These are phyloP conservation scores for Mallotus nudiflorus DNA, from an alignment of 345 rosid genomes.

Conservation along the genomic window DNA sequence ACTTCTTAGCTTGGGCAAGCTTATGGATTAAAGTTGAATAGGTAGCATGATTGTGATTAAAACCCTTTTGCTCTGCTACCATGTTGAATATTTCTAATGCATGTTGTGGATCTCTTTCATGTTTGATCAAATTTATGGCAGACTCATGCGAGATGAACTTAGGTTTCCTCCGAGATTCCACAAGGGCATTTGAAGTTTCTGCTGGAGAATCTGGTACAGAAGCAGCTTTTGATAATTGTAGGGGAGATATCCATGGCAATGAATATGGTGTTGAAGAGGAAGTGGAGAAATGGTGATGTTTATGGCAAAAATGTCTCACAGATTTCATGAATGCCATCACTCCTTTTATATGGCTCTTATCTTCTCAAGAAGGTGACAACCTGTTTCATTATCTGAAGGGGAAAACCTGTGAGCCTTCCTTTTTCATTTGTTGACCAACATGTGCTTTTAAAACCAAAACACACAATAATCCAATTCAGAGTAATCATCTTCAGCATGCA, in stretches of 20 bases:
- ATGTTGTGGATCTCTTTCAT: constrained; percentile 66
- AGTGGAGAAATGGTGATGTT: constrained; percentile 10
- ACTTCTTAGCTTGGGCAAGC: constrained; percentile 67
- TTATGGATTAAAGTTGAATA: constrained; percentile 65
- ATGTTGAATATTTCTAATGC: constrained; percentile 73
- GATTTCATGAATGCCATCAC: constrained; percentile 12
- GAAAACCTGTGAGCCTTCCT: not conserved
- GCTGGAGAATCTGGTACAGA: constrained; percentile 38
- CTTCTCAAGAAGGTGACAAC: not conserved
- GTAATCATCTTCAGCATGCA: not conserved
- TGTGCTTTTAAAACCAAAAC: not conserved
- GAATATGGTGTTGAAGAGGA: constrained; percentile 33
- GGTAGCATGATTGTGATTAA: constrained; percentile 80
- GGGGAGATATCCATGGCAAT: constrained; percentile 70
- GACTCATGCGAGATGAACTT: constrained; percentile 63
- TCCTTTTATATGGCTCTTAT: not conserved
- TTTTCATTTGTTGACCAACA: not conserved
- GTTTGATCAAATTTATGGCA: constrained; percentile 65
- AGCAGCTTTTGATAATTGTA: constrained; percentile 26
- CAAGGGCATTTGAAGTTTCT: constrained; percentile 22
- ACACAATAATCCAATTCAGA: not conserved
- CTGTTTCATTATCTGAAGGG: constrained; percentile 4
- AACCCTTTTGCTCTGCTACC: constrained; percentile 67
- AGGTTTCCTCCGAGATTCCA: constrained; percentile 34
- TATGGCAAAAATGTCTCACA: not conserved